phyloP scores from a whole-genome alignment of 768 basidiomycete species.

The Boletus barrowsii region DNA sequence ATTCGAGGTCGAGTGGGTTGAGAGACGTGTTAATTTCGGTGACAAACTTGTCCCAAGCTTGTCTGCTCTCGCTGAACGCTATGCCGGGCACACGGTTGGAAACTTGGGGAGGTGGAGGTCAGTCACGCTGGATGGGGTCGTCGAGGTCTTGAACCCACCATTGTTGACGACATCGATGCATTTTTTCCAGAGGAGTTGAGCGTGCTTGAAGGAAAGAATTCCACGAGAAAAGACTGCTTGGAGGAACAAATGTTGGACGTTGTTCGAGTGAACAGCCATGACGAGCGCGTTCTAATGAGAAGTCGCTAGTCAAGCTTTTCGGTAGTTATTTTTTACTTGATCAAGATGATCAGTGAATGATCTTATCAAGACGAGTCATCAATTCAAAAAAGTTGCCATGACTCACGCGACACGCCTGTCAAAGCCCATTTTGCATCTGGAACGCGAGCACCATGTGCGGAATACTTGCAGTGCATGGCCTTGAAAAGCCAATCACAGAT shows the following conservation, averaged over 20 bases:
- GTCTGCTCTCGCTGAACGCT: slow-evolving; percentile 37
- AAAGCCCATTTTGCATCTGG: too few relatives aligned
- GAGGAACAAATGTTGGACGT: slow-evolving; percentile 74
- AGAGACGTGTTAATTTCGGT: slow-evolving; percentile 57
- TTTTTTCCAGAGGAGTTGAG: slow-evolving; percentile 63
- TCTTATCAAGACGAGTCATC: background rate
- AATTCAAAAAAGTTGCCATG: too few relatives aligned
- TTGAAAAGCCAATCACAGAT: slow-evolving; percentile 66
- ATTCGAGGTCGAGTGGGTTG: slow-evolving; percentile 70
- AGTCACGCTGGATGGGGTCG: background rate
- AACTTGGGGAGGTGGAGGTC: slow-evolving; percentile 35
- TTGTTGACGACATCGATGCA: slow-evolving; percentile 59
- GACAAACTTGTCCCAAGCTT: slow-evolving; percentile 61
- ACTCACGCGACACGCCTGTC: too few relatives aligned
- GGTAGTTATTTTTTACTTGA: too few relatives aligned
- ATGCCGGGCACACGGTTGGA: slow-evolving; percentile 52
- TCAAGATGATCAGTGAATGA: background rate
- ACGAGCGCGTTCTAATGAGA: background rate
- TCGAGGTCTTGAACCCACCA: slow-evolving; percentile 39
- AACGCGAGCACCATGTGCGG: slow-evolving; percentile 69
- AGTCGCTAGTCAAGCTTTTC: background rate
- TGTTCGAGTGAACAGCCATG: slow-evolving; percentile 48
- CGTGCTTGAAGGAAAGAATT: slow-evolving; percentile 61
- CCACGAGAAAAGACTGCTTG: slow-evolving; percentile 75
- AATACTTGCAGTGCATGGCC: slow-evolving; percentile 81